phyloP scores from a whole-genome alignment of 1,284 basidiomycete species.

The Cryptococcus maquisensis region DNA sequence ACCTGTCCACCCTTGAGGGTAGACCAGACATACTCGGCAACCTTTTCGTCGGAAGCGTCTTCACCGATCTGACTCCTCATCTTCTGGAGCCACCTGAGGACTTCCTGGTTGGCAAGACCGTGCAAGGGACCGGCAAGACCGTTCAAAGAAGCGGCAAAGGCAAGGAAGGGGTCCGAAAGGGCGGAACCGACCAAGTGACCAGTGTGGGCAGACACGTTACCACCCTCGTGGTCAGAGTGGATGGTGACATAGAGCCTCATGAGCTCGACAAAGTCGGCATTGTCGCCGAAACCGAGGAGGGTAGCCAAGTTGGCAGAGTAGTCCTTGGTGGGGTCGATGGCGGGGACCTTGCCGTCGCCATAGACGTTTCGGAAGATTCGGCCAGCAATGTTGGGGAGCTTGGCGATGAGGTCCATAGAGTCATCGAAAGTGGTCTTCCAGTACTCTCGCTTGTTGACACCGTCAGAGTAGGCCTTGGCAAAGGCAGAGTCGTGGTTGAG shows the following conservation, averaged over 20 bases:
- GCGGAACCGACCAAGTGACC: constrained; percentile 96
- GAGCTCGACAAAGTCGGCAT: constrained; percentile 85
- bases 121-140: constrained; percentile 97
- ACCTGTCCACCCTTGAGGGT: constrained; percentile 88
- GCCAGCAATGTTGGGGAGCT: constrained; percentile 93
- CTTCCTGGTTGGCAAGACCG: constrained; percentile 94
- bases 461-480: constrained; percentile 88
- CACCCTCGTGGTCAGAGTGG: constrained; percentile 98
- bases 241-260: constrained; percentile 96
- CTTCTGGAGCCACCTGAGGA: constrained; percentile 78
- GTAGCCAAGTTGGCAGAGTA: constrained; percentile 90
- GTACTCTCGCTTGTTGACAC: constrained; percentile 93
- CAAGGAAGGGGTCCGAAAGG: constrained; percentile 95
- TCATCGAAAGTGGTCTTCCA: constrained; percentile 96
- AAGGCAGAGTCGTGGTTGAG: constrained; percentile 97
- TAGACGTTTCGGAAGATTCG: constrained; percentile 96
- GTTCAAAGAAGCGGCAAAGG: constrained; percentile 88
- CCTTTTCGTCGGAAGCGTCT: constrained; percentile 73
- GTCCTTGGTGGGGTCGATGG: constrained; percentile 83
- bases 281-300: constrained; percentile 88
- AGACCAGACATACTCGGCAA: constrained; percentile 89
- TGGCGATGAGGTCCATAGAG: constrained; percentile 96
- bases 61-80: constrained; percentile 83
- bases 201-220: constrained; percentile 96
- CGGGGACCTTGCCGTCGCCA: constrained; percentile 75